Evolutionary conservation across 2,329 filamentous ascomycete species (phyloP).

Genomic region (Davidsoniella neocaledoniae): DNA sequence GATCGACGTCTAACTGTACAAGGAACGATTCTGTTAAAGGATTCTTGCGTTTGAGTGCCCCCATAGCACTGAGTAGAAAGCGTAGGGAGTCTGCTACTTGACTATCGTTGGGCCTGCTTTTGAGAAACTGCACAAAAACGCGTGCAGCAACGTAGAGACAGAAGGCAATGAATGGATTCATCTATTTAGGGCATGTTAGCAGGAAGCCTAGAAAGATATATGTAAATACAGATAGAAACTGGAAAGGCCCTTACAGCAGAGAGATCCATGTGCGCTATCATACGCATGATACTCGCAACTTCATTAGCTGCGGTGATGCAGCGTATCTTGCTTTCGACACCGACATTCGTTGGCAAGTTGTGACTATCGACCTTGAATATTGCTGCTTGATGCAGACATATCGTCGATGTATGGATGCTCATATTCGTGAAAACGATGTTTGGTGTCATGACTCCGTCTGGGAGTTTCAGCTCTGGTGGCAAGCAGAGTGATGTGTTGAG

Average conservation of each 20-base stretch:
- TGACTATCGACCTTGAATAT: constrained; percentile 96
- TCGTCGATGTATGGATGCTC: constrained; percentile 90
- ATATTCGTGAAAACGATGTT: constrained; percentile 93
- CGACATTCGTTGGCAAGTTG: constrained; percentile 56
- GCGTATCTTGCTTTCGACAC: constrained; percentile 77
- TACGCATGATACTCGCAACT: constrained; percentile 87
- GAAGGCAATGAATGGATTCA: constrained; percentile 92
- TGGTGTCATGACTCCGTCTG: constrained; percentile 54
- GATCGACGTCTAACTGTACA: constrained; percentile 80
- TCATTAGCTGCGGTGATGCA: constrained; percentile 90
- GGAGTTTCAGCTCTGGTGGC: constrained; percentile 66
- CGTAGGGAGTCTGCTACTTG: constrained; percentile 67
- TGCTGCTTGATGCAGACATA: constrained; percentile 93
- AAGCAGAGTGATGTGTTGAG: constrained; percentile 72
- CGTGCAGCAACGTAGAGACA: constrained; percentile 90
- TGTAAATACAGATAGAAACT: too few relatives aligned
- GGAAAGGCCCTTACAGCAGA: constrained; percentile 43
- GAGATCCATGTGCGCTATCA: constrained; percentile 80
- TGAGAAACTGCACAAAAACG: constrained; percentile 93
- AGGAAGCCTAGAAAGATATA: neutral
- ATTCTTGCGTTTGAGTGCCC: constrained; percentile 71
- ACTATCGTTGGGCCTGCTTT: constrained; percentile 72
- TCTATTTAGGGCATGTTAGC: constrained; percentile 32
- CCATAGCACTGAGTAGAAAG: constrained; percentile 81
- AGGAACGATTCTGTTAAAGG: constrained; percentile 89